These are phyloP conservation scores for Spatholobus suberectus DNA, from an alignment of 306 rosid species.

Conservation along the genomic window DNA sequence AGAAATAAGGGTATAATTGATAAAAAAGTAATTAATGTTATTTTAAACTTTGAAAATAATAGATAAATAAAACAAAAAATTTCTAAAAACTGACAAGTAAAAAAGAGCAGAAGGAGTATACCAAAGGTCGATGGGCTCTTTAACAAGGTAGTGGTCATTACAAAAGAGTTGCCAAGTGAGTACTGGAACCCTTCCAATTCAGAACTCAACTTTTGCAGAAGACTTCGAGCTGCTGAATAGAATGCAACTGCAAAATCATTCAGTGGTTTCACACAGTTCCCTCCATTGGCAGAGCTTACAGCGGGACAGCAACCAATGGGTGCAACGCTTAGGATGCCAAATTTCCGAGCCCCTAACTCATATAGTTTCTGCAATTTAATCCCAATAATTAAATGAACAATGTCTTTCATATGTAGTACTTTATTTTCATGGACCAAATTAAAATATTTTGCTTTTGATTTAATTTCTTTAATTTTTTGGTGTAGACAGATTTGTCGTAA, in stretches of 20 bases:
- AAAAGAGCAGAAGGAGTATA: no score
- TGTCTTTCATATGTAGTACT: background rate
- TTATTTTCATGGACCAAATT: background rate
- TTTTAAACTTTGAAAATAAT: no score
- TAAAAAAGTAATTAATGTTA: no score
- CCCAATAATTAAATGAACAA: background rate
- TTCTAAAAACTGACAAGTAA: no score
- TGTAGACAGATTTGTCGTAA: no score
- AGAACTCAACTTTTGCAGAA: slow-evolving; percentile 43
- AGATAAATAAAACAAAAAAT: no score
- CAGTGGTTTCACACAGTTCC: slow-evolving; percentile 31
- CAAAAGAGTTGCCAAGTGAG: slow-evolving; percentile 53
- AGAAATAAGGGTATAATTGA: no score
- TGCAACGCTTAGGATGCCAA: slow-evolving; percentile 53
- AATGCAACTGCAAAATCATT: slow-evolving; percentile 48
- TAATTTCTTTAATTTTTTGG: no score
- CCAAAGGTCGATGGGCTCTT: slow-evolving; percentile 7
- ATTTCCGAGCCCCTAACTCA: slow-evolving; percentile 58
- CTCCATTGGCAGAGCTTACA: slow-evolving; percentile 4
- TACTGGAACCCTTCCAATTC: slow-evolving; percentile 45
- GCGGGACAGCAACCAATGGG: slow-evolving; percentile 62
- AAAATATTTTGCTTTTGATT: no score
- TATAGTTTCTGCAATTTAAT: slow-evolving; percentile 47
- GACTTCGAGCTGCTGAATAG: background rate
- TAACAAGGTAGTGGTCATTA: slow-evolving; percentile 23